Evolutionary conservation across 805 yeast genomes (phyloP), one percentile per base, ranked within the genome.

Genomic region (Candida insectalens): DNA sequence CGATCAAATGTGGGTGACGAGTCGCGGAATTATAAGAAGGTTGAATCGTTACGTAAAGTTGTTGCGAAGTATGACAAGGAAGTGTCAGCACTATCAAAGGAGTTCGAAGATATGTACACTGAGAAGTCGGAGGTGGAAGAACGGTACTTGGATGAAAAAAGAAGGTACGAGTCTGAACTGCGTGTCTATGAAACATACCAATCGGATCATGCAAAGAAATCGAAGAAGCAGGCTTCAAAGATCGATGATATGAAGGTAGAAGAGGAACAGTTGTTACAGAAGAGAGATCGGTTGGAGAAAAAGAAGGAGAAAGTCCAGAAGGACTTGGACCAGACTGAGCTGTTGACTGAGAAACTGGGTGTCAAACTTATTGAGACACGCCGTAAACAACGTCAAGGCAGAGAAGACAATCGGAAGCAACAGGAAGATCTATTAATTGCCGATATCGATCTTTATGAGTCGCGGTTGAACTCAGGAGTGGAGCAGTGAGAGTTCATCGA

Each of bases 1-100:
- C 67, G 71, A 43, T 29, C 50, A 8, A 66, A 67, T 35, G 72
- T 67, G 33, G 62, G 64, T 18, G 71, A 68, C 39, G 85, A 77
- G 46, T 76, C 69, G 37, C 68, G 79, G 39, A 70, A 61, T 27
- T 61, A 69, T 33, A 62, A 71, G 27, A 71, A 70, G 42, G 65
- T 72, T 7, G 67, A 67, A 28, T 65, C 72, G 27, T 50, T 76
- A 39, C 65, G 73, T 27, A 68, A 62, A 28, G 58, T 60, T 17
- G 69, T 60, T 44, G 60, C 61, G 13, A 60, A 55, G 41, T 45
- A 58, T 5, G 69, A 67, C 35, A 51, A 47, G 19, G 58, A 53
- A 30, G 59, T 60, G 30, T 43, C 60, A 7, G 49, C 51, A 22
- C 38, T 58, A 19, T 63, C 65, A 19, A 59, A 57, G 36, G 40